phyloP scores from a whole-genome alignment of 2,329 filamentous ascomycete genomes.

The Pestalotiopsis sp. region DNA sequence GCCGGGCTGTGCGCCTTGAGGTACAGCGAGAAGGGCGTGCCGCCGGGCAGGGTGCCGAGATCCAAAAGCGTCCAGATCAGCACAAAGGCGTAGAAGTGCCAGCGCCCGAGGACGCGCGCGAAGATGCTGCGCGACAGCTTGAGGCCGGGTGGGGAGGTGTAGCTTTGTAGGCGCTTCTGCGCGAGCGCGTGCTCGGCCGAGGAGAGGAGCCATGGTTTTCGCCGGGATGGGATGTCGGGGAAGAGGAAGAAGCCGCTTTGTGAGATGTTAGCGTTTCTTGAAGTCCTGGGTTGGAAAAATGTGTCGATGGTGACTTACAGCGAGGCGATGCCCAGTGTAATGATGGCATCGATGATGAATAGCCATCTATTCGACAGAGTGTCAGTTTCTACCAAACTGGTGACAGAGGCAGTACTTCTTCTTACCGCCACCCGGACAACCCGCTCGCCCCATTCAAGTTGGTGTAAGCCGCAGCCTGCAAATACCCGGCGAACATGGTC shows the following conservation, averaged over 20 bases:
- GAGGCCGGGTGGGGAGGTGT: slow-evolving; percentile 32
- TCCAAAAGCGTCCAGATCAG: slow-evolving; percentile 40
- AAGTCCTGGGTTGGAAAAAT: background rate
- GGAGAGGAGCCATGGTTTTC: slow-evolving; percentile 37
- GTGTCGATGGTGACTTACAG: slow-evolving; percentile 27
- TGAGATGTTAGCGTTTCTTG: background rate
- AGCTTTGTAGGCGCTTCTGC: slow-evolving; percentile 30
- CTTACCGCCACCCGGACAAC: slow-evolving; percentile 48
- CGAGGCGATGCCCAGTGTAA: slow-evolving; percentile 56
- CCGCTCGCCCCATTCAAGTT: slow-evolving; percentile 53
- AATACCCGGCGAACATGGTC: slow-evolving; percentile 53
- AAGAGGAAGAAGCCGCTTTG: slow-evolving; percentile 46
- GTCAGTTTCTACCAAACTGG: background rate
- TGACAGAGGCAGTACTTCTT: background rate
- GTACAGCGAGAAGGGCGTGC: slow-evolving; percentile 42
- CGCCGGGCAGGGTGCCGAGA: slow-evolving; percentile 36
- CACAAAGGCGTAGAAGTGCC: slow-evolving; percentile 43
- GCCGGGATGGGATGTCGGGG: slow-evolving; percentile 40
- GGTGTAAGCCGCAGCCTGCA: slow-evolving; percentile 57
- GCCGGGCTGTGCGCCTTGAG: slow-evolving; percentile 36
- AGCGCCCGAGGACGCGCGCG: slow-evolving; percentile 37
- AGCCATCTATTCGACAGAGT: slow-evolving; percentile 40
- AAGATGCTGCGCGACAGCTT: slow-evolving; percentile 37
- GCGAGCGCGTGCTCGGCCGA: slow-evolving; percentile 34
- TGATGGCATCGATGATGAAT: slow-evolving; percentile 62